Base-by-base conservation (phyloP, 176 grass and related monocot species). In the Metroxylon sagu region DNA sequence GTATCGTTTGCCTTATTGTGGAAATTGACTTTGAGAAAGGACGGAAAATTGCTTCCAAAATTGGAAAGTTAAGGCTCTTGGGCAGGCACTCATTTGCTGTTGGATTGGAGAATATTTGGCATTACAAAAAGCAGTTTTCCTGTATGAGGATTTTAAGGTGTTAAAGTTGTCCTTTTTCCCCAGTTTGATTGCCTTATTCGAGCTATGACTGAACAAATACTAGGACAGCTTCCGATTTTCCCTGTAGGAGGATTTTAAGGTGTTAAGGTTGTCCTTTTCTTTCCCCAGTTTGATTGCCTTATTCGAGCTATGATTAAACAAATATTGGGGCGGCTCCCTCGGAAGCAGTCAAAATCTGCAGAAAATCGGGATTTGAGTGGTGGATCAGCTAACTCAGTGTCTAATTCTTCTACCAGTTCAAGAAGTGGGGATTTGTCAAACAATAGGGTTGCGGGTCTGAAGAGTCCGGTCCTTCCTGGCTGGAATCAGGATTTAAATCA, bases 191-290 rank as follows among this genome's bases (percentile, higher is more conserved):
- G 16, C 19, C 16, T 10, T 26, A 7, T 23, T 53, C 10, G 8
- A 53, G 55, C 18, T 16, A 73, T 73, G 70, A 73, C 63, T 49
- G 63, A 73, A 50, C 70, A 73, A 59, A 73, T 73, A 39, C 30
- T 73, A 39, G 60, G 60, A 23, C 21, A 23, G 21, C 21, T 23
- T 23, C 21, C 21, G 21, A 23, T 23, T 23, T 23, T 23, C 21
- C 21, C 21, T 23, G 21, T 23, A 23, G 21, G 21, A 23, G 21
- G 21, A 23, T 23, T 23, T 23, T 23, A 23, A 23, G 21, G 21
- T 23, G 21, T n/a, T n/a, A n/a, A n/a, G n/a, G n/a, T n/a, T n/a
- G n/a, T 23, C 21, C 21, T 23, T 23, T 23, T 23, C 21, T 23
- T 23, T 23, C 21, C 21, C 21, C 21, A 23, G 21, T 23, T 23